phyloP scores from a whole-genome alignment of 139 green algal species.

The Closterium sp. region DNA sequence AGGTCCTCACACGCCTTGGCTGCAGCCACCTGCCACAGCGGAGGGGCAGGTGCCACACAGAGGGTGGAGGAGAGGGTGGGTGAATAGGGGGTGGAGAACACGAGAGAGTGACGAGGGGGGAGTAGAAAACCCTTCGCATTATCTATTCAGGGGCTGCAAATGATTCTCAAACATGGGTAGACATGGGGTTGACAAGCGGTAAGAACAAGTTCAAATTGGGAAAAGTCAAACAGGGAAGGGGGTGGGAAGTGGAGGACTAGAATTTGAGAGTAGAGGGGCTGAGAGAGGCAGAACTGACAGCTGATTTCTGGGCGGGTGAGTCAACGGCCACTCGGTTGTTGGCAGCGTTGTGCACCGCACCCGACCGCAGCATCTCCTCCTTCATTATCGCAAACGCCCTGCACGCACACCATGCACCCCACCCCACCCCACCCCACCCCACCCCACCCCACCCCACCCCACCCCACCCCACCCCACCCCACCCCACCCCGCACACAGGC shows the following conservation, averaged over 20 bases:
- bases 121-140: not conserved
- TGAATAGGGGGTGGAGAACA: not conserved
- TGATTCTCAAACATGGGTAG: no score
- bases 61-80: no score
- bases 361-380: conserved; percentile 17
- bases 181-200: no score
- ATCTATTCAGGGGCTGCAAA: no score
- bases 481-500: not conserved
- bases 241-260: no score
- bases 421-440: not conserved
- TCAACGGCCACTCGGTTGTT: conserved; percentile 4
- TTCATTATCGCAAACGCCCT: conserved; percentile 36
- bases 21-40: not conserved
- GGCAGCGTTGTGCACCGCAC: conserved; percentile 14
- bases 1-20: conserved; percentile 19
- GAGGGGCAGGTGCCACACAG: not conserved
- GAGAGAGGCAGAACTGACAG: not conserved
- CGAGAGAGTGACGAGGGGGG: not conserved
- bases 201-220: no score
- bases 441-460: not conserved
- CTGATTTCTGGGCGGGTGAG: not conserved
- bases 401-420: not conserved
- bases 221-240: no score
- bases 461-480: not conserved
- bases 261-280: no score